These are phyloP conservation scores for Typha latifolia DNA, from an alignment of 176 grass and related monocot genomes.

Conservation along the genomic window DNA sequence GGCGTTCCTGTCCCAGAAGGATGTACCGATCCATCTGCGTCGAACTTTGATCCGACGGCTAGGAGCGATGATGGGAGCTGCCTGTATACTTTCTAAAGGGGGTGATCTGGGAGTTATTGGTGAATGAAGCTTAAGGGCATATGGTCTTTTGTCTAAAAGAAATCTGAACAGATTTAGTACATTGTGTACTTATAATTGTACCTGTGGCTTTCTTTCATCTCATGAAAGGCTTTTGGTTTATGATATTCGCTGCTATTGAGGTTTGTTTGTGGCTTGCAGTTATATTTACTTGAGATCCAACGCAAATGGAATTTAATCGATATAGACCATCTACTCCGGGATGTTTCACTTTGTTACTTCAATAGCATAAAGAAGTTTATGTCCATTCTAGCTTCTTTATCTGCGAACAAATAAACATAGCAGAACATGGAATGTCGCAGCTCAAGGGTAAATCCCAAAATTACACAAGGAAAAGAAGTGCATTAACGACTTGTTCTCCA, in stretches of 20 bases:
- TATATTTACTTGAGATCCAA: not conserved
- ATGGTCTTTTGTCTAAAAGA: not conserved
- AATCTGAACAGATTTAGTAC: not conserved
- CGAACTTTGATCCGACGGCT: constrained; percentile 66
- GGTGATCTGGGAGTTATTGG: not conserved
- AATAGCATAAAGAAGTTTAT: no score
- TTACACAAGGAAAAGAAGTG: no score
- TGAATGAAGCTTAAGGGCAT: not conserved
- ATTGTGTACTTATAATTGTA: not conserved
- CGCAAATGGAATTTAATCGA: no score
- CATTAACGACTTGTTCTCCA: no score
- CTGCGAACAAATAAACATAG: no score
- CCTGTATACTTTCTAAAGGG: constrained; percentile 39
- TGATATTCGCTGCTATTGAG: not conserved
- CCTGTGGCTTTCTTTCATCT: not conserved
- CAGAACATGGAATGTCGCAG: no score
- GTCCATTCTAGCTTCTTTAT: no score
- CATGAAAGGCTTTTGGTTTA: not conserved
- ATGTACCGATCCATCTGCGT: constrained; percentile 48
- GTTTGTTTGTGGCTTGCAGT: not conserved
- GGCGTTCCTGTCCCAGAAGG: constrained; percentile 63
- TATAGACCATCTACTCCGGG: no score
- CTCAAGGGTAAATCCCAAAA: no score
- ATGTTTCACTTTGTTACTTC: no score
- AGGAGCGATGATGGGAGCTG: constrained; percentile 85